Conservation (phyloP, 768 basidiomycete genomes). For the Collybiopsis confluens region DNA sequence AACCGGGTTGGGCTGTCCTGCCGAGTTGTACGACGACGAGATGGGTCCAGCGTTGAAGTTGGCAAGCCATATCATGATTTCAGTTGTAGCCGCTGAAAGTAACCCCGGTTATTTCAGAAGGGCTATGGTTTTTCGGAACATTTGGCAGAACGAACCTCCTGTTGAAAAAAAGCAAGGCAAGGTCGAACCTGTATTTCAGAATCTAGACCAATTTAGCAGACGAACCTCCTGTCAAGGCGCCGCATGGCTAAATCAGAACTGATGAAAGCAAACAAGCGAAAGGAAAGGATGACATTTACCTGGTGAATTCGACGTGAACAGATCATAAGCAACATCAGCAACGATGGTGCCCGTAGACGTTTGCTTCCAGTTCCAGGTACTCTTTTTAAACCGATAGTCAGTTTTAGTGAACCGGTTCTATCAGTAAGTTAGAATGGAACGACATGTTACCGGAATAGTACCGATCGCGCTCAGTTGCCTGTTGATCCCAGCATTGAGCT, state of each 20-base stretch:
- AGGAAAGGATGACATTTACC: no score
- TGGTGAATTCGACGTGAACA: constrained; percentile 53
- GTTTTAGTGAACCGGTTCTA: neutral
- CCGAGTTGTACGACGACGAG: constrained; percentile 39
- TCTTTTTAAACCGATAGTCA: constrained; percentile 23
- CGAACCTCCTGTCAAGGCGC: no score
- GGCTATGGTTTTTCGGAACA: no score
- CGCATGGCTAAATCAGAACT: no score
- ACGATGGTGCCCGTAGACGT: constrained; percentile 35
- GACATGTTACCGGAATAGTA: constrained; percentile 43
- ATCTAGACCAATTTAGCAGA: no score
- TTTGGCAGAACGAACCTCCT: no score
- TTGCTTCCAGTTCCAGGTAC: constrained; percentile 56
- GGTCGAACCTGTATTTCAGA: no score
- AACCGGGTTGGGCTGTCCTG: constrained; percentile 44
- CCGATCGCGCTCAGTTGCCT: constrained; percentile 48
- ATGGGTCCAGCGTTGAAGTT: constrained; percentile 58
- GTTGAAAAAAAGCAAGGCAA: no score
- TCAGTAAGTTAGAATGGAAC: neutral
- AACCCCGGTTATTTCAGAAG: no score
- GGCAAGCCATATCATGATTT: constrained; percentile 67
- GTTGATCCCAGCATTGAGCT: constrained; percentile 47
- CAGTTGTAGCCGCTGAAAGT: constrained; percentile 39
- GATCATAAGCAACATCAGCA: constrained; percentile 56
- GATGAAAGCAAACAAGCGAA: no score